phyloP scores from a whole-genome alignment of 306 rosid species.

The Prunus mira region DNA sequence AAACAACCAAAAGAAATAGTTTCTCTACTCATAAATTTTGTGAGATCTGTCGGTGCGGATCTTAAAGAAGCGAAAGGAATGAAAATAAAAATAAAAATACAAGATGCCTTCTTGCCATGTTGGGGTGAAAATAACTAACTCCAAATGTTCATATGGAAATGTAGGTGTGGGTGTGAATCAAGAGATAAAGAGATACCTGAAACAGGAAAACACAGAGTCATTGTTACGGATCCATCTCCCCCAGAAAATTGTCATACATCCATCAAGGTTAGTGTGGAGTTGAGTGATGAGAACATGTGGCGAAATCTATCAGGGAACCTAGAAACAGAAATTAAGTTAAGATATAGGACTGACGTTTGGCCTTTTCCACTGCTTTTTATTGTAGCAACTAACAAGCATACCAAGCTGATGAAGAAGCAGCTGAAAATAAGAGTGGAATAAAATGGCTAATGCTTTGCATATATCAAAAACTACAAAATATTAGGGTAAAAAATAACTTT shows the following conservation, averaged over 20 bases:
- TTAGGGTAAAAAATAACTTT: not conserved
- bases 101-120: too few relatives aligned
- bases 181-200: not conserved
- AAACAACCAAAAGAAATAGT: too few relatives aligned
- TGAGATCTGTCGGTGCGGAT: too few relatives aligned
- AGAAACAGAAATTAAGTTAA: not conserved
- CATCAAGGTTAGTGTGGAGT: not conserved
- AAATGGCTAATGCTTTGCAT: not conserved
- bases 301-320: not conserved
- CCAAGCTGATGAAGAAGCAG: not conserved
- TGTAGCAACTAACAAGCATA: not conserved
- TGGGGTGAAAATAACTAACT: not conserved
- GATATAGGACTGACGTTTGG: not conserved
- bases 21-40: too few relatives aligned
- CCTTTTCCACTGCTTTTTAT: not conserved
- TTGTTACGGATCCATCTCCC: not conserved
- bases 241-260: not conserved
- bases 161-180: not conserved
- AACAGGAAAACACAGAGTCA: not conserved
- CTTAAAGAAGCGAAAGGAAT: too few relatives aligned
- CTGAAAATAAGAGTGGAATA: not conserved
- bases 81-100: too few relatives aligned
- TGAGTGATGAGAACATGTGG: not conserved
- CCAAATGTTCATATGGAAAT: not conserved
- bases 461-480: not conserved